Evolutionary conservation across 2,329 filamentous ascomycete genomes (phyloP), one percentile per base, ranked within the genome.

Genomic region (Pestalotiopsis sp.): DNA sequence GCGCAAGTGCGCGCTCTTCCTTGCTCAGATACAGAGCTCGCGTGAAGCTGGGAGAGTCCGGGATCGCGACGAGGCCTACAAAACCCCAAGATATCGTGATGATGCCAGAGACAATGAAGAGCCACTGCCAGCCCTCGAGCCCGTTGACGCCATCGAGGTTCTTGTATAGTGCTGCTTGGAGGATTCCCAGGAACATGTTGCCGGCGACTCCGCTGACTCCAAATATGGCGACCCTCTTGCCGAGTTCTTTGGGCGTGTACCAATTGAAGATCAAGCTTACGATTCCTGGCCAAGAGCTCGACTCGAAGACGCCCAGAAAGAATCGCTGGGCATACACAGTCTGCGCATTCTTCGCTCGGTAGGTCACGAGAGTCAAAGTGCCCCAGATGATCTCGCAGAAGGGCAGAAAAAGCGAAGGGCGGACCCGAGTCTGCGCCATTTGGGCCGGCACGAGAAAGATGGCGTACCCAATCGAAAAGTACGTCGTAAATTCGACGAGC

Each of bases 221-320:
- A 69, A 84, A 81, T 69, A 83, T 81, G 66, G 82, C 81, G 36
- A 84, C 77, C 57, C 82, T 77, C 31, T 79, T 71, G 45, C 78
- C 72, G 56, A 82, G 71, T 72, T 80, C 79, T 70, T 81, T 81
- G 20, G 83, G 79, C 0, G 85, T 90, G 73, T 91, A 91, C 89
- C 89, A 91, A 0, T 85, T 84, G 0, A 85, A 84, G 0, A 87
- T 77, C 65, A 87, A 83, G 65, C 83, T 70, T 20, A 78, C 77
- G 20, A 79, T 72, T 1, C 75, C 75, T 1, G 78, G 76, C 71
- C 77, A 80, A 4, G 76, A 80, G 12, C 75, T 76, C 1, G 75
- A 75, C 39, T 77, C 77, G 45, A 79, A 76, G 9, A 79, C 72
- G 0, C 79, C 78, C n/a, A 80, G 72, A 31, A 84, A 80, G 74